Conservation (phyloP, 2,329 filamentous ascomycete genomes). For the Ophiostoma australiae region DNA sequence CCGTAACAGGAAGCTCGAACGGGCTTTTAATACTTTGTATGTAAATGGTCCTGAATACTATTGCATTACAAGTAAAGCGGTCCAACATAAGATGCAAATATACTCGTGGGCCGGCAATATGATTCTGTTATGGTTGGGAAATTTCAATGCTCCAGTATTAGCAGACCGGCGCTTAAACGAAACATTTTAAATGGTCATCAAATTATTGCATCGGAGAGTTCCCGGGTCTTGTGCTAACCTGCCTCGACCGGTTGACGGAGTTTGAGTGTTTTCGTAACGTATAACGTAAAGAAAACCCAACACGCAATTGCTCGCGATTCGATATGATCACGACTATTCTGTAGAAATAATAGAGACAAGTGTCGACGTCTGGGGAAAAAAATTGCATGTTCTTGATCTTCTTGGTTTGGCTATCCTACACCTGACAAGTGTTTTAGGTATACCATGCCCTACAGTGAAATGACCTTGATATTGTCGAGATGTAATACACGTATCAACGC, state of each 20-base stretch:
- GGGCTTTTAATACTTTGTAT: background rate
- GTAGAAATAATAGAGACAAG: background rate
- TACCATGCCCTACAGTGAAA: no score
- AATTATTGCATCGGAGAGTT: background rate
- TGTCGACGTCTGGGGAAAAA: no score
- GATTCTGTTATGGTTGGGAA: background rate
- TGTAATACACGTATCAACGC: background rate
- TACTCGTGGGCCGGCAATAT: background rate
- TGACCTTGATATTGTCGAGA: background rate
- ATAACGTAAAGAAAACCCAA: background rate
- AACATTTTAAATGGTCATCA: background rate
- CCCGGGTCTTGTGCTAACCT: background rate
- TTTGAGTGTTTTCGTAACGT: background rate
- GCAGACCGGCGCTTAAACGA: background rate
- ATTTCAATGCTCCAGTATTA: background rate
- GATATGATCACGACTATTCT: background rate
- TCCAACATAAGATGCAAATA: background rate
- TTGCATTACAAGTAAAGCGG: background rate
- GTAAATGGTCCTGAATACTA: background rate
- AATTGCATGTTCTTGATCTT: no score
- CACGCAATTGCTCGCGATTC: background rate
- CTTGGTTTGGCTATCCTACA: no score
- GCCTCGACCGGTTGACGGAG: background rate
- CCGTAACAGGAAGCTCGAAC: slow-evolving; percentile 20
- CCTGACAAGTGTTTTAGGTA: no score